Conservation (phyloP, 1,139 yeast species). For the Candida labiduridarum region DNA sequence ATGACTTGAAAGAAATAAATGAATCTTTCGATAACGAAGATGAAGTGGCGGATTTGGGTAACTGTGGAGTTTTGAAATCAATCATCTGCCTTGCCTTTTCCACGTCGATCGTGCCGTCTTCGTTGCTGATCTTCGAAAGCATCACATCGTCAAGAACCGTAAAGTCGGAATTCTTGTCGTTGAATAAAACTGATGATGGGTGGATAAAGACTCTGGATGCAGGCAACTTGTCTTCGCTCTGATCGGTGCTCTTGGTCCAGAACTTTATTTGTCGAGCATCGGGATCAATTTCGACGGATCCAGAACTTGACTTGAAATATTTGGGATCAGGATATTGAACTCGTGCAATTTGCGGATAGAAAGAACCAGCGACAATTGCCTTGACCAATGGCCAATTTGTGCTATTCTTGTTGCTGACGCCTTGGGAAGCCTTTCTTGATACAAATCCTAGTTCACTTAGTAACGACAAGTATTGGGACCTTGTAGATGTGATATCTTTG, state of each 20-base stretch:
- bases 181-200: slow-evolving; percentile 77
- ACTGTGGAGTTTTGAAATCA: slow-evolving; percentile 39
- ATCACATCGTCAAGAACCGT: slow-evolving; percentile 23
- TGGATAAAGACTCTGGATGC: slow-evolving; percentile 76
- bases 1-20: slow-evolving; percentile 57
- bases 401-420: slow-evolving; percentile 49
- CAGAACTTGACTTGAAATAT: slow-evolving; percentile 67
- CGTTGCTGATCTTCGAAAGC: slow-evolving; percentile 23
- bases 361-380: slow-evolving; percentile 76
- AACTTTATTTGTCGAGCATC: slow-evolving; percentile 75
- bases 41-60: slow-evolving; percentile 16
- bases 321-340: slow-evolving; percentile 83
- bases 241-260: slow-evolving; percentile 68
- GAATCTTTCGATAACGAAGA: slow-evolving; percentile 39
- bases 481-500: slow-evolving; percentile 71
- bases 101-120: slow-evolving; percentile 41
- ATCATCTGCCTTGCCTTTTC: slow-evolving; percentile 31
- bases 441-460: slow-evolving; percentile 78
- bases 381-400: slow-evolving; percentile 54
- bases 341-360: slow-evolving; percentile 80
- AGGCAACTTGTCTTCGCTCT: slow-evolving; percentile 38
- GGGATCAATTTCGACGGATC: slow-evolving; percentile 82
- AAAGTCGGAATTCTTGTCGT: slow-evolving; percentile 23
- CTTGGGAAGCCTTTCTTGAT: slow-evolving; percentile 45
- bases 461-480: slow-evolving; percentile 66